Evolutionary conservation across 2,329 filamentous ascomycete species (phyloP).

Genomic region (Rutstroemia sp.): DNA sequence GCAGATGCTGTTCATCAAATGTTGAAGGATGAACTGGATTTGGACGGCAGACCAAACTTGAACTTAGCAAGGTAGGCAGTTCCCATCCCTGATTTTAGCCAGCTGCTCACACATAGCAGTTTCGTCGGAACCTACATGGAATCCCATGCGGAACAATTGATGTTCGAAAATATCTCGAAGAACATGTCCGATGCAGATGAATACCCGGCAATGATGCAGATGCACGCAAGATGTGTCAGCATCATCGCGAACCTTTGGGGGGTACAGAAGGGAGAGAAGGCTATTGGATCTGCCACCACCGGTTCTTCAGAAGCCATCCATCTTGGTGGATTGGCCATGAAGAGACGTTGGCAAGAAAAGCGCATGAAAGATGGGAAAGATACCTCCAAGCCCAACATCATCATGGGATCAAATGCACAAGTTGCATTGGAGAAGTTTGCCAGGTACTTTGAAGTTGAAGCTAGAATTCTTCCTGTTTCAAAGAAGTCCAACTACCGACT

Average conservation of each 20-base stretch:
- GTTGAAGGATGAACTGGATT: slow-evolving; percentile 53
- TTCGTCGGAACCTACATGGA: slow-evolving; percentile 71
- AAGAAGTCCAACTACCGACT: slow-evolving; percentile 53
- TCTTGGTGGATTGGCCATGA: slow-evolving; percentile 65
- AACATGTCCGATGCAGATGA: slow-evolving; percentile 67
- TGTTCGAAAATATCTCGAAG: slow-evolving; percentile 62
- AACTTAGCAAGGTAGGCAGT: slow-evolving; percentile 50
- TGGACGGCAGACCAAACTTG: slow-evolving; percentile 59
- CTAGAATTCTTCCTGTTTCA: slow-evolving; percentile 55
- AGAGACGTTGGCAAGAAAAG: slow-evolving; percentile 64
- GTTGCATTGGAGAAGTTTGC: slow-evolving; percentile 68
- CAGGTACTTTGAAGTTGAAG: slow-evolving; percentile 67
- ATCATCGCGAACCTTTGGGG: slow-evolving; percentile 64
- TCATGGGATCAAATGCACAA: slow-evolving; percentile 69
- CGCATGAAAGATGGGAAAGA: slow-evolving; percentile 54
- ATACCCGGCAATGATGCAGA: slow-evolving; percentile 51
- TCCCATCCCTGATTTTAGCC: not conserved
- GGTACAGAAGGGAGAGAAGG: slow-evolving; percentile 51
- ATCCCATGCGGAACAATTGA: slow-evolving; percentile 53
- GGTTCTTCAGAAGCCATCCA: slow-evolving; percentile 67
- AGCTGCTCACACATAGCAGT: slow-evolving; percentile 28
- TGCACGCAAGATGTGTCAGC: slow-evolving; percentile 60
- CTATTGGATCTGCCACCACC: slow-evolving; percentile 62
- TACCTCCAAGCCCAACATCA: slow-evolving; percentile 58
- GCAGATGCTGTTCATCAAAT: slow-evolving; percentile 60